phyloP scores from a whole-genome alignment of 1,139 yeast species.

The Saccharomyces pastorianus region DNA sequence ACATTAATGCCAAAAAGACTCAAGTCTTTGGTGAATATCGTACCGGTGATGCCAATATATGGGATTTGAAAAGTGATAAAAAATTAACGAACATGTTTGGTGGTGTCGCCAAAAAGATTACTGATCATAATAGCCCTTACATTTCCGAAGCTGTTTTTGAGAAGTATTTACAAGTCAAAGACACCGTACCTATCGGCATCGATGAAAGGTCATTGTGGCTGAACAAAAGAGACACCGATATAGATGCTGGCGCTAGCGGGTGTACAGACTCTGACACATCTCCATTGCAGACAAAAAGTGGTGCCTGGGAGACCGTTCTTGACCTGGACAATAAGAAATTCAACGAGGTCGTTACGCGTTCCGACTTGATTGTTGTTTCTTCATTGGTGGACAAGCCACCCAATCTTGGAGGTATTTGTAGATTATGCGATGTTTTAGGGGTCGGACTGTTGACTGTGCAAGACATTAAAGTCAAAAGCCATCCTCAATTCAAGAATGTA shows the following conservation, averaged over 20 bases:
- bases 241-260: constrained; percentile 3
- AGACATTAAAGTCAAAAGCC: constrained; percentile 53
- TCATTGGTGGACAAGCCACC: constrained; percentile 89
- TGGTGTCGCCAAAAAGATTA: constrained; percentile 53
- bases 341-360: constrained; percentile 18
- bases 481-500: constrained; percentile 71
- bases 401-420: constrained; percentile 86
- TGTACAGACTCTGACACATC: constrained; percentile 30
- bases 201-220: constrained; percentile 35
- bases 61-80: constrained; percentile 60
- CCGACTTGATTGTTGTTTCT: constrained; percentile 77
- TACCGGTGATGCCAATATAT: constrained; percentile 70
- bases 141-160: constrained; percentile 38
- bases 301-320: constrained; percentile 72
- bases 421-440: constrained; percentile 86
- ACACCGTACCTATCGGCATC: constrained; percentile 42
- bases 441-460: constrained; percentile 74
- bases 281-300: constrained; percentile 79
- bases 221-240: constrained; percentile 16
- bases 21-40: constrained; percentile 57
- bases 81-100: constrained; percentile 67
- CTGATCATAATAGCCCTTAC: constrained; percentile 40
- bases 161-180: constrained; percentile 32
- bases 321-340: constrained; percentile 39
- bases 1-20: constrained; percentile 33